Evolutionary conservation across 805 yeast species (phyloP).

Genomic region (Schizosaccharomyces octosporus): DNA sequence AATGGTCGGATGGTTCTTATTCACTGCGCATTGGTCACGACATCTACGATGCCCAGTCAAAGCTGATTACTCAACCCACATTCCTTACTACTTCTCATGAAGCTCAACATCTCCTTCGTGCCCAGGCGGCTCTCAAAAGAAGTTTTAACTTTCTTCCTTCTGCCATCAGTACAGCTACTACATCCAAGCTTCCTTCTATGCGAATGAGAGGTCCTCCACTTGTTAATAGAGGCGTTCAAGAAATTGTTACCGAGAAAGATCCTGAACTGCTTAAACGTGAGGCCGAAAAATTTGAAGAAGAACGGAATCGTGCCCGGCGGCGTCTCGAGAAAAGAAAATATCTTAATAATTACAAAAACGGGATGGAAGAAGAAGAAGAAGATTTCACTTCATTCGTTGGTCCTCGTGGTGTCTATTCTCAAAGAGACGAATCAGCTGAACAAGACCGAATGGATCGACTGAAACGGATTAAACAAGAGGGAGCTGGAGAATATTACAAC

Average conservation of each 20-base stretch:
- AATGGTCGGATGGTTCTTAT: conserved; percentile 82
- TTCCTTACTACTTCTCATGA: conserved; percentile 49
- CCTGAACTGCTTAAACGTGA: conserved; percentile 23
- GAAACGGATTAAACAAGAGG: neutral
- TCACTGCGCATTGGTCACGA: conserved; percentile 76
- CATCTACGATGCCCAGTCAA: conserved; percentile 49
- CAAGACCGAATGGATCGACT: conserved; percentile 2
- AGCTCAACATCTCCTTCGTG: conserved; percentile 43
- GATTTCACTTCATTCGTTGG: neutral
- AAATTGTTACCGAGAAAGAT: conserved; percentile 17
- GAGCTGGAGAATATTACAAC: neutral
- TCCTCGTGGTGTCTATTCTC: neutral
- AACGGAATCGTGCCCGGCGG: conserved; percentile 17
- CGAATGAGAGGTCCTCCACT: neutral
- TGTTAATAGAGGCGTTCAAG: conserved; percentile 12
- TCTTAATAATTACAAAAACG: conserved; percentile 14
- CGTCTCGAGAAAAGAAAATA: conserved; percentile 15
- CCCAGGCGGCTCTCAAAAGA: conserved; percentile 39
- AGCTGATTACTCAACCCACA: conserved; percentile 21
- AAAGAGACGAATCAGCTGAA: neutral
- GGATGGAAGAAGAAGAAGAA: conserved; percentile 5
- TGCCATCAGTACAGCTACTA: conserved; percentile 35
- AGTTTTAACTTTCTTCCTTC: conserved; percentile 51
- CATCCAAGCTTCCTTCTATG: conserved; percentile 21
- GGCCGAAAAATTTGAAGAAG: conserved; percentile 18